phyloP scores from a whole-genome alignment of 2,329 filamentous ascomycete species.

The Rhynchosporium graminicola region DNA sequence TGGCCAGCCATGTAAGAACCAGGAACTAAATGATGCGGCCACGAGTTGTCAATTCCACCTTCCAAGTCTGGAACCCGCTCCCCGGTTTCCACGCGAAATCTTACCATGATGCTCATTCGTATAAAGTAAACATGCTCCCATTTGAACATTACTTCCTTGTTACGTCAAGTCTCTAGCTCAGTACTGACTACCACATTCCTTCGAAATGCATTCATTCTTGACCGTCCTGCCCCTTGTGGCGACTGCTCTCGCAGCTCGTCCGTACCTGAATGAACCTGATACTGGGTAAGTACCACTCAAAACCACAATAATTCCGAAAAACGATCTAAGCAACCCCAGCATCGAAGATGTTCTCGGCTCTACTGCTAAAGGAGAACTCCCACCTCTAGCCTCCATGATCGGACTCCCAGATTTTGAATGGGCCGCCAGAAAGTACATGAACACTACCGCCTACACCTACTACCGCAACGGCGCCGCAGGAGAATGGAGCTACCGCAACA shows the following conservation, averaged over 20 bases:
- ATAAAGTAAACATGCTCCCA: background rate
- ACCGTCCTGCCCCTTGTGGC: slow-evolving; percentile 15
- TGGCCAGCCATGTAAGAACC: background rate
- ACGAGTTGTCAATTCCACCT: background rate
- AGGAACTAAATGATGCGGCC: slow-evolving; percentile 1
- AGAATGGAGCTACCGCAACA: slow-evolving; percentile 58
- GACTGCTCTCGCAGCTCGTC: slow-evolving; percentile 15
- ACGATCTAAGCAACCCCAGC: background rate
- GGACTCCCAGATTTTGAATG: slow-evolving; percentile 57
- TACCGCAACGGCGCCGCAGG: slow-evolving; percentile 57
- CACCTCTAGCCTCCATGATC: slow-evolving; percentile 47
- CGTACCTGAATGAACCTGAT: slow-evolving; percentile 19
- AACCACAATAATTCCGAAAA: background rate
- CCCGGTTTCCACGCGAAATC: background rate
- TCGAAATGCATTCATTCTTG: slow-evolving; percentile 17
- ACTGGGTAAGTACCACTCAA: slow-evolving; percentile 15
- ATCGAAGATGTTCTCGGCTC: slow-evolving; percentile 23
- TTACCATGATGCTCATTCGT: background rate
- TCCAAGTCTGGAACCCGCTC: background rate
- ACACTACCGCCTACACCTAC: slow-evolving; percentile 53
- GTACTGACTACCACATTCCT: slow-evolving; percentile 5
- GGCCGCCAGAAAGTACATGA: slow-evolving; percentile 51
- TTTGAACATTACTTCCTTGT: background rate
- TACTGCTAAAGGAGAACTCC: slow-evolving; percentile 36
- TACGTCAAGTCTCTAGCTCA: slow-evolving; percentile 2